phyloP scores from a whole-genome alignment of 148 eudicot genomes.

The Fagopyrum esculentum region DNA sequence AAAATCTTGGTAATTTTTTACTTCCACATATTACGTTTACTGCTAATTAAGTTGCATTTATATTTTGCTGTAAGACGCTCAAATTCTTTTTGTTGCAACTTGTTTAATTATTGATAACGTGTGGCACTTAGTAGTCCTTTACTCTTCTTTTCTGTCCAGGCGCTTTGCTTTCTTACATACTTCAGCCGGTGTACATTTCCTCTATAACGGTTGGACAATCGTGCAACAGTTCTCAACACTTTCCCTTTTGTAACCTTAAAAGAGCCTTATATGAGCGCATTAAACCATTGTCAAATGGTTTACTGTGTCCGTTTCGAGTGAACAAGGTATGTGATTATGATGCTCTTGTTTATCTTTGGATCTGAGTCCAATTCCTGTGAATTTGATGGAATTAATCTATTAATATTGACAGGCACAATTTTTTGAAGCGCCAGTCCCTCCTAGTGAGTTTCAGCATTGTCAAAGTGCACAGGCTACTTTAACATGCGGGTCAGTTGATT shows the following conservation, averaged over 20 bases:
- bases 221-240: constrained; percentile 25
- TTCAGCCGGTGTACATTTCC: constrained; percentile 76
- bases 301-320: constrained; percentile 55
- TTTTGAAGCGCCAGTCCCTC: constrained; percentile 58
- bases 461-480: constrained; percentile 65
- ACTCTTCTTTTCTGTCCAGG: constrained; percentile 25
- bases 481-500: constrained; percentile 74
- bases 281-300: constrained; percentile 34
- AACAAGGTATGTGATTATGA: constrained; percentile 49
- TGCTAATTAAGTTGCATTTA: neutral
- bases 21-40: neutral
- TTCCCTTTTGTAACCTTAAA: constrained; percentile 33
- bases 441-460: constrained; percentile 75
- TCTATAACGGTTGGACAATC: constrained; percentile 66
- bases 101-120: neutral
- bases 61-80: neutral
- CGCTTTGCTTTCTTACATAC: constrained; percentile 66
- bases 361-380: constrained; percentile 3
- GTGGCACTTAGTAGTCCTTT: neutral
- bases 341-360: neutral
- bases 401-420: constrained; percentile 51
- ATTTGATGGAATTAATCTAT: neutral
- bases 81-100: neutral
- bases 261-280: constrained; percentile 65
- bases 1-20: neutral